Base-by-base conservation (phyloP, 2,329 filamentous ascomycete species). In the Cercospora nicotianae region DNA sequence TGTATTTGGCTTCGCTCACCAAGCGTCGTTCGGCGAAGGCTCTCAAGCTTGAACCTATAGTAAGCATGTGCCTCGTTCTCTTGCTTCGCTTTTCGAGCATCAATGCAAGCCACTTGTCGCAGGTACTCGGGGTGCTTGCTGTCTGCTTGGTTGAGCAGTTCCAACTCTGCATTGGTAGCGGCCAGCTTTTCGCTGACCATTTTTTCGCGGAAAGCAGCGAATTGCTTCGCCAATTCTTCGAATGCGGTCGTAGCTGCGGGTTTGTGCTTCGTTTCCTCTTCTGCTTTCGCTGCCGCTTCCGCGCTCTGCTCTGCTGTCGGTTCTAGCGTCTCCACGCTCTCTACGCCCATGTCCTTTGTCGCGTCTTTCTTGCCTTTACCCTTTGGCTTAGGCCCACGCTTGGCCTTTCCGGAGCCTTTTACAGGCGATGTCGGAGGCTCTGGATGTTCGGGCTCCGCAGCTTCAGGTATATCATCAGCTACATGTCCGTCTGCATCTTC, bases 161-260 rank as follows among this genome's bases (percentile, higher is more conserved):
- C 84, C 60, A 90, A 81, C 79, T 90, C 88, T 61, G 84, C 82
- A 70, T 96, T 93, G 65, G 96, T 84, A 75, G 92, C 89, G 61
- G 91, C 90, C 23, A 99, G 86, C 70, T 93, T 88, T 79, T 98
- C 94, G 76, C 95, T 92, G 79, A 94, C 95, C 51, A 97, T 86
- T 90, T 89, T 90, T 71, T 93, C 93, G 75, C 93, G 88, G 76
- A 98, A 92, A 18, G 91, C 87, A 67, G 90, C 88, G 81, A 99
- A 99, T 77, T 95, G 92, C 78, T 91, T 91, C 78, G 98, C 94
- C 53, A 99, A 91, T 18, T 87, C 87, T 18, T 88, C 85, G 74
- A 97, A 78, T 13, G 70, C 67, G 2, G 67, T 68, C 1, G 75
- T 72, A 20, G 76, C 76, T 48, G 74, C 72, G 30, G 69, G 69